These are phyloP conservation scores for Penicillium brevicompactum DNA, from an alignment of 2,329 filamentous ascomycete species.

Conservation along the genomic window DNA sequence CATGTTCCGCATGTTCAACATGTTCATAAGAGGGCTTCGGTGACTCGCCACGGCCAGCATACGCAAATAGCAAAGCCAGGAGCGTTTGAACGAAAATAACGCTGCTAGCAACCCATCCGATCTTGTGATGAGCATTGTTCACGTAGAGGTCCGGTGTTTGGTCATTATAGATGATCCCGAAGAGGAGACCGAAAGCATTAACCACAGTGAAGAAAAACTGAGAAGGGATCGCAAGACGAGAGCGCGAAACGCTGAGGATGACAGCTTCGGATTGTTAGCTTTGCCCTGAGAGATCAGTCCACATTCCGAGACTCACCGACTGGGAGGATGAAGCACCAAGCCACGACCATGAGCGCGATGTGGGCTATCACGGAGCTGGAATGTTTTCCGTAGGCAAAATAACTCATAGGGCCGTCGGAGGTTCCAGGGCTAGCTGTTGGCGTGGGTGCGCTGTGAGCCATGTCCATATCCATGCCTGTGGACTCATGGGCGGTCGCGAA, in stretches of 20 bases:
- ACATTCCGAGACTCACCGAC: conserved; percentile 58
- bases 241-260: conserved; percentile 82
- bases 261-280: conserved; percentile 58
- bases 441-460: conserved; percentile 14
- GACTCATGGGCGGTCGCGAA: conserved; percentile 34
- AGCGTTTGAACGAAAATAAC: conserved; percentile 70
- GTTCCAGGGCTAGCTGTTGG: conserved; percentile 17
- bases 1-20: conserved; percentile 60
- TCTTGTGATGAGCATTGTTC: conserved; percentile 83
- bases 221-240: conserved; percentile 67
- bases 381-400: conserved; percentile 46
- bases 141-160: conserved; percentile 84
- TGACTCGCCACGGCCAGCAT: conserved; percentile 52
- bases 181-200: conserved; percentile 66
- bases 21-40: conserved; percentile 49
- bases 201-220: conserved; percentile 69
- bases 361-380: conserved; percentile 64
- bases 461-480: conserved; percentile 28
- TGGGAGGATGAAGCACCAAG: conserved; percentile 74
- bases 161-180: conserved; percentile 73
- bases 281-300: not conserved
- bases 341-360: conserved; percentile 68
- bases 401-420: conserved; percentile 43
- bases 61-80: conserved; percentile 66
- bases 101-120: conserved; percentile 82